Evolutionary conservation across 73 alveolate species (phyloP).

Genomic region (Stentor coeruleus): DNA sequence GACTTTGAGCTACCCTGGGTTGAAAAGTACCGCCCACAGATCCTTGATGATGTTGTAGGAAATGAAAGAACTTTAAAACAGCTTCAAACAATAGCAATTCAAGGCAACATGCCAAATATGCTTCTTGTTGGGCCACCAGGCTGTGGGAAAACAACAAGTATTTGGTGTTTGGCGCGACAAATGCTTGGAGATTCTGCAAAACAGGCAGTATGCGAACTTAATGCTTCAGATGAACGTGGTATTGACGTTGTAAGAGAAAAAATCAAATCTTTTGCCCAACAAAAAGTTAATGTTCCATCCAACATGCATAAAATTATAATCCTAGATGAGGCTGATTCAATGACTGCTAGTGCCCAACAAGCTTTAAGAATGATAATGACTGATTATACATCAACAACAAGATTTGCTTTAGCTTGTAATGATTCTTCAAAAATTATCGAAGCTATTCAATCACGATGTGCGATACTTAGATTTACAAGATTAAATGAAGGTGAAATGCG

Average conservation of each 20-base stretch:
- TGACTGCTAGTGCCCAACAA: slow-evolving; percentile 98
- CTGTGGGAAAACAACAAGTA: slow-evolving; percentile 98
- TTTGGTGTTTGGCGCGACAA: slow-evolving; percentile 95
- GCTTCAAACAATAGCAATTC: slow-evolving; percentile 85
- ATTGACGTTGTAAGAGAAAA: slow-evolving; percentile 97
- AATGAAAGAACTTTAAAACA: slow-evolving; percentile 84
- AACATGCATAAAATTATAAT: slow-evolving; percentile 96
- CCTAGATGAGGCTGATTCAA: slow-evolving; percentile 99
- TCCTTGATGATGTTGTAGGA: slow-evolving; percentile 93
- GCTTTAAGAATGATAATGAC: slow-evolving; percentile 90
- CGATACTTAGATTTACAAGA: slow-evolving; percentile 94
- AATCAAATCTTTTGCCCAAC: slow-evolving; percentile 98
- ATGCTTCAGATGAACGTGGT: slow-evolving; percentile 96
- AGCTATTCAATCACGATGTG: slow-evolving; percentile 98
- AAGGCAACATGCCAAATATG: slow-evolving; percentile 96
- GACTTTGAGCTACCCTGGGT: slow-evolving; percentile 83
- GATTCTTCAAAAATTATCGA: slow-evolving; percentile 97
- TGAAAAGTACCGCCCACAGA: slow-evolving; percentile 89
- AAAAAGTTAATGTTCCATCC: slow-evolving; percentile 91
- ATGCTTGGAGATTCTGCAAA: slow-evolving; percentile 80
- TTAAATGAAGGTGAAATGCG: slow-evolving; percentile 82
- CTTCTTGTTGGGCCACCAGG: slow-evolving; percentile 99
- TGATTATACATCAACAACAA: slow-evolving; percentile 87
- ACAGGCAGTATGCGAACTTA: slow-evolving; percentile 77
- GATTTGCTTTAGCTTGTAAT: slow-evolving; percentile 98